Evolutionary conservation across 495 filamentous ascomycete species (phyloP), one percentile per base, ranked within the genome.

Genomic region (Xylaria intraflava): DNA sequence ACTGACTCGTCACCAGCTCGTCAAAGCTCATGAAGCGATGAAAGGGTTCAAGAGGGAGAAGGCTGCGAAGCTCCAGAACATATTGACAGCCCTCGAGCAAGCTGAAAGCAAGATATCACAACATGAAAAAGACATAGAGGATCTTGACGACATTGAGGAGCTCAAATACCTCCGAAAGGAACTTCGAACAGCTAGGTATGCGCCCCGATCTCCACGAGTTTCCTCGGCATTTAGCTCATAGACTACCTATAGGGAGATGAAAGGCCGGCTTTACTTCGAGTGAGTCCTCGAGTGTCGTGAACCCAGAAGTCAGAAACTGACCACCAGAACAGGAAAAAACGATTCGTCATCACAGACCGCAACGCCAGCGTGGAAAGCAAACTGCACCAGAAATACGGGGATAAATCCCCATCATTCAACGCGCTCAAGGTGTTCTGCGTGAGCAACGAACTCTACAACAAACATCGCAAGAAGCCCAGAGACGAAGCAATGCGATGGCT

Each of bases 361-460:
- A 75, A 75, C 54, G 22, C 14, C 9, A 38, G 51, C 3, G 63
- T 75, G 49, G 54, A 33, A 6, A 24, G 38, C 9, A 19, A 58
- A 12, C 62, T 75, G 24, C 19, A 29, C 2, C 30, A 41, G 6
- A 16, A 41, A 1, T 73, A 75, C 51, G 23, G 31, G n/a, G 24
- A 46, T 24, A 36, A 51, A 20, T 31, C 66, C n/a, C 53, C 55
- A 3, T 52, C 55, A 3, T 53, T 19, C 7, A 42, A 35, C 36
- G 4, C 9, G 2, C 51, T 71, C 43, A 58, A 56, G 3, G 64
- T 69, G 2, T 72, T 72, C 31, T 73, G 70, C 38, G 65, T 62
- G 26, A 69, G 69, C 58, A 75, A 72, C 44, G 46, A 30, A 0
- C 44, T 62, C 5, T 71, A 73, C 58, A 69, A 68, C 69, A 53